Base-by-base conservation (phyloP, 2,329 filamentous ascomycete species). In the Aureobasidium melanogenum region DNA sequence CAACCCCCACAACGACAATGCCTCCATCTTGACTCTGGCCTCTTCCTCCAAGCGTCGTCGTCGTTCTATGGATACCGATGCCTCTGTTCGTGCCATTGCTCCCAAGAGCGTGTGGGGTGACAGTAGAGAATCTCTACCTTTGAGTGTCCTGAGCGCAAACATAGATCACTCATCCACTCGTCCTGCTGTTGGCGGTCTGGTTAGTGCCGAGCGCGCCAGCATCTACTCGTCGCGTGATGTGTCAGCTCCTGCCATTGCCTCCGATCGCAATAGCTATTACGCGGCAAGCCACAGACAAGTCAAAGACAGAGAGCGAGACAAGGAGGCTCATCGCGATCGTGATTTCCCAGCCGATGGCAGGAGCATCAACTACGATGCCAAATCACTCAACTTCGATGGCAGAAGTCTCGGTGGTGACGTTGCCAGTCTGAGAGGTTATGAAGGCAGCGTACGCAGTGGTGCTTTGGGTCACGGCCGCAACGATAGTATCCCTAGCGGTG, bases 191-290 rank as follows among this genome's bases (percentile, higher is more conserved):
- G 76, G 79, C 28, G 82, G 79, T 0, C 76, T 83, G 36, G 79
- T 81, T 6, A 83, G 79, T 61, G 76, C 82, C 24, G 88, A 91
- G 72, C 81, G 88, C n/a, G 85, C 86, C 17, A 91, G 88, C 71
- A 84, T 97, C 57, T 96, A 96, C 75, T 69, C 68, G 14, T 66
- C 65, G 41, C 66, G 68, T 30, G 70, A 70, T 47, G 64, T 76
- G 41, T 70, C 73, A 15, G 82, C 82, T 0, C 85, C 87, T 6
- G 82, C 84, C 14, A 74, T 89, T 8, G 78, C 83, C 7, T 88
- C 87, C 62, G 92, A 96, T 69, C 82, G 92, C 52, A 93, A 88
- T 71, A 95, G 89, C 73, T 83, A 88, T 64, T 93, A 96, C 69
- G 84, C 88, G 30, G 84, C 84, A 63, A 83, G 78, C 68, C 79